Evolutionary conservation across 306 rosid genomes (phyloP), one percentile per base, ranked within the genome.

Genomic region (Senna siamea): DNA sequence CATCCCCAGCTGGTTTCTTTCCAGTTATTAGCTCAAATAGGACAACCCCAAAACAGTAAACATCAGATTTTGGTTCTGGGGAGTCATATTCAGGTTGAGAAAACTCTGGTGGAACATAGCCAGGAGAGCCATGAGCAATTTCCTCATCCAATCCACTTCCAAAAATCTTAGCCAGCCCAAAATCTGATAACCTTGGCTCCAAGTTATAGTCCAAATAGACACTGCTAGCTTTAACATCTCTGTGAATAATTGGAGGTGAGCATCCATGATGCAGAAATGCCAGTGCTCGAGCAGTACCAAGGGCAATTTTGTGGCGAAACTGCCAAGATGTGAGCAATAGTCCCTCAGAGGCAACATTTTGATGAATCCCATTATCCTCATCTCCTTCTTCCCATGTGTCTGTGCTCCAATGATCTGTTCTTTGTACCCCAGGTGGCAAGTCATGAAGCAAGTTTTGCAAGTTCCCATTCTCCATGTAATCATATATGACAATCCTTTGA

Each of bases 251-350:
- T 23, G 99, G 91, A 63, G 99, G 99, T 3, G 95, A 95, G 66
- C 99, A 95, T n/a, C 99, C 98, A 65, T 95, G 99, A 63, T 95
- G 99, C 55, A 95, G 85, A 85, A 90, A 95, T 4, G 98, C 99
- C 52, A 95, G 79, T 23, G 99, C 98, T 70, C 99, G 80, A 0
- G 99, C 99, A 0, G 90, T 87, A 13, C 99, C 97, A n/a, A 95
- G 89, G 2, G 99, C 96, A 0, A 95, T 92, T 52, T 87, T 90
- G 88, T 95, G 99, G 26, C 97, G 93, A 55, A 95, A 95, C 72
- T 83, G 79, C 98, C 99, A 95, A 9, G 92, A 83, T 72, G 93
- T 90, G 76, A 92, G 79, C 17, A 37, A 59, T 64, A 81, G 65
- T 26, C 96, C 96, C 83, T 92, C 98, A 73, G 96, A 88, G 23